phyloP scores from a whole-genome alignment of 2,329 filamentous ascomycete genomes.

The Westerdykella sp. region DNA sequence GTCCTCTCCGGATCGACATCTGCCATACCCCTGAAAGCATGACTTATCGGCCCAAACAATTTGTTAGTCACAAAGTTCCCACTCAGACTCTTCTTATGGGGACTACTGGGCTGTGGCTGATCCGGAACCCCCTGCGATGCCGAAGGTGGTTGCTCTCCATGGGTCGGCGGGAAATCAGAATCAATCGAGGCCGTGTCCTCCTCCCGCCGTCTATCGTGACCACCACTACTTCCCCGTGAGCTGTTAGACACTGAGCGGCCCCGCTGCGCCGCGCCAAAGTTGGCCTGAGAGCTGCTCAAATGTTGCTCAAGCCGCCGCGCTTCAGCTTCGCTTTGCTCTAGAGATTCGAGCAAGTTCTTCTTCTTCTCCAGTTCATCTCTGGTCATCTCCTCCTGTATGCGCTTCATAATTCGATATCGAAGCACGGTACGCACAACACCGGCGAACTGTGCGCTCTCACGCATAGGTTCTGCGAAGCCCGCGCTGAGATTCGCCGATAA shows the following conservation, averaged over 20 bases:
- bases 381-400: slow-evolving; percentile 96
- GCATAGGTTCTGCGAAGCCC: slow-evolving; percentile 94
- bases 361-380: slow-evolving; percentile 90
- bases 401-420: slow-evolving; percentile 83
- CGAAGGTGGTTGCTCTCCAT: slow-evolving; percentile 59
- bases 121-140: slow-evolving; percentile 64
- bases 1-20: slow-evolving; percentile 94
- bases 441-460: slow-evolving; percentile 94
- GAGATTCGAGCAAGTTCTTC: slow-evolving; percentile 68
- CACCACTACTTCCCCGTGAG: slow-evolving; percentile 37
- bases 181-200: slow-evolving; percentile 89
- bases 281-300: slow-evolving; percentile 47
- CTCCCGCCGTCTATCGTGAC: slow-evolving; percentile 40
- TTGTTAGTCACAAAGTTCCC: slow-evolving; percentile 82
- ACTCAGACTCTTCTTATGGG: slow-evolving; percentile 74
- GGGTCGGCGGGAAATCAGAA: slow-evolving; percentile 89
- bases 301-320: slow-evolving; percentile 92
- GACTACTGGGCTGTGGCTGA: slow-evolving; percentile 19
- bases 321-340: slow-evolving; percentile 92
- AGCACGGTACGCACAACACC: slow-evolving; percentile 86
- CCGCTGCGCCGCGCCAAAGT: slow-evolving; percentile 54
- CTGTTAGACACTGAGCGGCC: slow-evolving; percentile 61
- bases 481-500: slow-evolving; percentile 81
- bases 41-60: slow-evolving; percentile 90
- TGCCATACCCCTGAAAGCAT: slow-evolving; percentile 92